Base-by-base conservation (phyloP, 371 early-diverging fungal genomes). In the Mycotypha africana region DNA sequence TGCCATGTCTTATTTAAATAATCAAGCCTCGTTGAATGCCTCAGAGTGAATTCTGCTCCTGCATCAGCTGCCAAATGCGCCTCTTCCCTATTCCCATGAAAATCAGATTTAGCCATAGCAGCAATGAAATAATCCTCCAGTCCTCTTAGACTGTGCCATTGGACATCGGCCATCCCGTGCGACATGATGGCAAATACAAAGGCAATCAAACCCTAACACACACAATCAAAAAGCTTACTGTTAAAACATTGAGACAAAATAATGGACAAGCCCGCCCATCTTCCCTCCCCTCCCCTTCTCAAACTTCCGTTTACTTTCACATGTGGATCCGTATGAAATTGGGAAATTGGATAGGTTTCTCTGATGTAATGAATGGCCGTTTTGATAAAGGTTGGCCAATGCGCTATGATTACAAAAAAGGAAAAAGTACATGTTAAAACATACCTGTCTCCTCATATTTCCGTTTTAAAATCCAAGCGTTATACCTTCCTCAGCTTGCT, bases 381-480 rank as follows among this genome's bases (percentile, higher is more conserved):
- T 42, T 76, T 74, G 41, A 86, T 81, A 56, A 92, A 91, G 11
- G 84, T 79, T 21, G 87, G 84, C 92, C 92, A 92, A 61, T 92
- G 92, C 6, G 92, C 92, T 82, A 61, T 35, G 20, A 25, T n/a
- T n/a, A n/a, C n/a, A n/a, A n/a, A n/a, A n/a, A n/a, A n/a, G n/a
- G n/a, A n/a, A n/a, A n/a, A n/a, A n/a, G n/a, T n/a, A n/a, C n/a
- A n/a, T n/a, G n/a, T n/a, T n/a, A n/a, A n/a, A n/a, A n/a, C n/a
- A n/a, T n/a, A n/a, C n/a, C n/a, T n/a, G n/a, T n/a, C n/a, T n/a
- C n/a, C n/a, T n/a, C n/a, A n/a, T n/a, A n/a, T n/a, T n/a, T n/a
- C n/a, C n/a, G n/a, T n/a, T n/a, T n/a, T n/a, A n/a, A n/a, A n/a
- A n/a, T n/a, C n/a, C n/a, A n/a, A n/a, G n/a, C n/a, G n/a, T n/a